Percentiles rank a stretch among this genome's conserved stretches.
Conservation (phyloP, 495 filamentous ascomycete genomes). For the Extremus antarcticus region DNA sequence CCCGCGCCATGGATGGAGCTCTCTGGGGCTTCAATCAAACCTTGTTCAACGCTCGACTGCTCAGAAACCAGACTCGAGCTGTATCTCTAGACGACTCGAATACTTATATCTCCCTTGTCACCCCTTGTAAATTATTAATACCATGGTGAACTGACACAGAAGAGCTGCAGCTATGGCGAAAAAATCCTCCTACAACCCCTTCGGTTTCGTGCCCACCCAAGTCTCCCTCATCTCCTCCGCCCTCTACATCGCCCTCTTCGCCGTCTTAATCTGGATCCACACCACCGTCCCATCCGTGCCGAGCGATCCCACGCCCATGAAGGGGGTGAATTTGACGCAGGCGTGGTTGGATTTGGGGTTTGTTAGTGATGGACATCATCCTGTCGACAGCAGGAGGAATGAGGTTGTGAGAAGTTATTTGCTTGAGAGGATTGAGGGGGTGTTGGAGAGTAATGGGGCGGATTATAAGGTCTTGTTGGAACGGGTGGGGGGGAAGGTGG, state of each 20-base stretch:
- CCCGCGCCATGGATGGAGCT: too few relatives aligned
- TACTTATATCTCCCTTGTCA: too few relatives aligned
- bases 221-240: conserved; percentile 30
- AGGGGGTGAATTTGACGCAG: conserved; percentile 63
- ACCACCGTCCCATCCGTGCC: conserved; percentile 63
- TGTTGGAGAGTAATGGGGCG: conserved; percentile 48
- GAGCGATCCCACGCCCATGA: conserved; percentile 37
- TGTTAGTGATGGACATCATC: conserved; percentile 69
- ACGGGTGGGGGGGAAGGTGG: neutral
- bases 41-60: too few relatives aligned
- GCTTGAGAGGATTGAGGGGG: conserved; percentile 56
- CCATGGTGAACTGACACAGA: neutral
- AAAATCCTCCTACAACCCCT: conserved; percentile 35
- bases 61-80: too few relatives aligned
- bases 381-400: conserved; percentile 75
- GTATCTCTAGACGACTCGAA: too few relatives aligned
- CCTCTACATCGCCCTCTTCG: conserved; percentile 32
- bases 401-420: conserved; percentile 70
- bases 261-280: conserved; percentile 55
- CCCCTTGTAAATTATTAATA: too few relatives aligned
- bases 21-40: too few relatives aligned
- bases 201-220: conserved; percentile 44
- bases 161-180: conserved; percentile 9
- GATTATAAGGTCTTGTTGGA: conserved; percentile 14
- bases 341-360: conserved; percentile 77